These are phyloP conservation scores for Thozetella sp. DNA, from an alignment of 495 filamentous ascomycete genomes.

Conservation along the genomic window DNA sequence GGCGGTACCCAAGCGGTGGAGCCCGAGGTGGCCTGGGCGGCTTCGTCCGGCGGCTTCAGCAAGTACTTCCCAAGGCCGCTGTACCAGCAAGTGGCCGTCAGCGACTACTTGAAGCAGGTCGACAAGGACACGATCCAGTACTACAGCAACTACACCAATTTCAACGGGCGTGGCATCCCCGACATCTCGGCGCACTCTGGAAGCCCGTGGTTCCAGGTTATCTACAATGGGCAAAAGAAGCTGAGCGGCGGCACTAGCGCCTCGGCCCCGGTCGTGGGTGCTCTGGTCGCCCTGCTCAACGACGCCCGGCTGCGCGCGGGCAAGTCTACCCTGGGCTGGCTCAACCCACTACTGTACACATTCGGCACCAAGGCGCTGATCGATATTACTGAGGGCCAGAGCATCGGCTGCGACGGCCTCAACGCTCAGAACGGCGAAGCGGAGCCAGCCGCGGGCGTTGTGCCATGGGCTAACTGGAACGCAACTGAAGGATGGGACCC, in stretches of 20 bases:
- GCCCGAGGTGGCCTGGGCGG: constrained; percentile 62
- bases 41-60: constrained; percentile 70
- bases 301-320: constrained; percentile 58
- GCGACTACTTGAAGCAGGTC: constrained; percentile 56
- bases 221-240: background rate
- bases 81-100: constrained; percentile 63
- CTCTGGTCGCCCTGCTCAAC: constrained; percentile 65
- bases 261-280: constrained; percentile 61
- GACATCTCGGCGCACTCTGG: constrained; percentile 64
- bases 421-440: constrained; percentile 6
- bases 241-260: constrained; percentile 41
- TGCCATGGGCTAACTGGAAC: constrained; percentile 20
- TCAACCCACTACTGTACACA: constrained; percentile 71
- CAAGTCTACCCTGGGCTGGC: constrained; percentile 60
- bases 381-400: constrained; percentile 56
- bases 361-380: constrained; percentile 47
- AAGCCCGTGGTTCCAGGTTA: constrained; percentile 38
- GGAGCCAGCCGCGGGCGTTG: constrained; percentile 9
- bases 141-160: constrained; percentile 54
- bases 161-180: constrained; percentile 66
- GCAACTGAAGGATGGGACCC: constrained; percentile 25
- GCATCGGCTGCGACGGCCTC: constrained; percentile 53
- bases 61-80: constrained; percentile 61
- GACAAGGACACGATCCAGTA: constrained; percentile 34
- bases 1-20: constrained; percentile 59